Evolutionary conservation across 441 rosid species (phyloP), one percentile per base, ranked within the genome.

Genomic region (Dalechampia spathulata): DNA sequence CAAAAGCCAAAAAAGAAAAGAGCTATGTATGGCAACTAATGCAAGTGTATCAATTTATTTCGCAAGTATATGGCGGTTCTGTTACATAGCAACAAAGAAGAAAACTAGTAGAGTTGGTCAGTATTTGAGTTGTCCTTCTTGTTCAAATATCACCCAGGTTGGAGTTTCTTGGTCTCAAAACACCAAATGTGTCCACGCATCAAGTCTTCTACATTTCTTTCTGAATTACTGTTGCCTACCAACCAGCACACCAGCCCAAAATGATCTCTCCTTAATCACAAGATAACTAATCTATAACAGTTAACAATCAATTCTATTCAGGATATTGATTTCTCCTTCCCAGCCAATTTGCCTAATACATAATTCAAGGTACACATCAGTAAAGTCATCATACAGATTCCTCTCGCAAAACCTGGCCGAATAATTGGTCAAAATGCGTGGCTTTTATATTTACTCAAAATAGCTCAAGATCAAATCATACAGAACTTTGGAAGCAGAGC

Each of bases 401-500:
- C 12, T 38, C 41, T 41, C 21, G 22, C 34, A 30, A 42, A 50
- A 10, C 32, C n/a, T 27, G 17, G 37, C 47, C 16, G 11, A 45
- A 17, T n/a, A 10, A 28, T 34, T 44, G 45, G 39, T 46, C 38
- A 13, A 66, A 42, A 32, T 28, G 26, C 41, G 53, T 44, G n/a
- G n/a, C 32, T 51, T 45, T 17, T 10, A 5, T 12, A 55, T 15
- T 3, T 43, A 53, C 39, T 8, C 51, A 27, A 12, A 54, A 40
- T 23, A 32, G 17, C 37, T 49, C 47, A 36, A 30, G 34, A 30
- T 30, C 13, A 17, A 43, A 49, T 13, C 38, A 47, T 17, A 46
- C 21, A 42, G 57, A 13, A 25, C 11, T n/a, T 53, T 49, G 8
- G 28, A 57, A 51, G 38, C 34, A 68, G 47, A 45, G 52, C 2